Conservation (phyloP, 1,284 basidiomycete genomes). For the Athelia sp. region DNA sequence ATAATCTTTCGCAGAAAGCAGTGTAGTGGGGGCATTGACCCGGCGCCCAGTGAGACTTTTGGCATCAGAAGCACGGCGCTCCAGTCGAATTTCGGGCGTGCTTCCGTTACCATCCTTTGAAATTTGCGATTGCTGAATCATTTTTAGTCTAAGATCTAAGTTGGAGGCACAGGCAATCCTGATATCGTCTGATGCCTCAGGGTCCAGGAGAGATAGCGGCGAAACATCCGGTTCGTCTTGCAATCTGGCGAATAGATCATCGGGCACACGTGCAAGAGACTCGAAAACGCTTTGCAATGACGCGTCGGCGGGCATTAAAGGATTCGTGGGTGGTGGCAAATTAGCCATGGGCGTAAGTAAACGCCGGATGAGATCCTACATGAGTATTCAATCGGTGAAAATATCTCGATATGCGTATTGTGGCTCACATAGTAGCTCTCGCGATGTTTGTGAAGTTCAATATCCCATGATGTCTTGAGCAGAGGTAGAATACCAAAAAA, state of each 20-base stretch:
- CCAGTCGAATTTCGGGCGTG: conserved; percentile 56
- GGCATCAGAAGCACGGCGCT: conserved; percentile 23
- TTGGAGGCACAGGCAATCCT: conserved; percentile 44
- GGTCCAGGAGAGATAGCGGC: conserved; percentile 48
- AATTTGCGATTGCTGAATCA: conserved; percentile 31
- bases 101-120: conserved; percentile 12
- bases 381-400: conserved; percentile 6
- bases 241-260: conserved; percentile 43
- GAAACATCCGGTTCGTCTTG: conserved; percentile 45
- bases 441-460: conserved; percentile 52
- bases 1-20: conserved; percentile 46
- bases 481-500: conserved; percentile 57
- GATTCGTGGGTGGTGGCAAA: conserved; percentile 40
- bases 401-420: background rate
- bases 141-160: conserved; percentile 48
- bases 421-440: conserved; percentile 64
- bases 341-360: conserved; percentile 50
- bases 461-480: conserved; percentile 54
- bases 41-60: conserved; percentile 21
- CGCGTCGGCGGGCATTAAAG: conserved; percentile 40
- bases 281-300: conserved; percentile 46
- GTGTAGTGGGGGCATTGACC: conserved; percentile 34
- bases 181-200: conserved; percentile 39
- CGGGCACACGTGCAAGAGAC: conserved; percentile 54
- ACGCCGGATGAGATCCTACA: conserved; percentile 61